These are phyloP conservation scores for Fusarium dimerum DNA, from an alignment of 2,329 filamentous ascomycete species.

Conservation along the genomic window DNA sequence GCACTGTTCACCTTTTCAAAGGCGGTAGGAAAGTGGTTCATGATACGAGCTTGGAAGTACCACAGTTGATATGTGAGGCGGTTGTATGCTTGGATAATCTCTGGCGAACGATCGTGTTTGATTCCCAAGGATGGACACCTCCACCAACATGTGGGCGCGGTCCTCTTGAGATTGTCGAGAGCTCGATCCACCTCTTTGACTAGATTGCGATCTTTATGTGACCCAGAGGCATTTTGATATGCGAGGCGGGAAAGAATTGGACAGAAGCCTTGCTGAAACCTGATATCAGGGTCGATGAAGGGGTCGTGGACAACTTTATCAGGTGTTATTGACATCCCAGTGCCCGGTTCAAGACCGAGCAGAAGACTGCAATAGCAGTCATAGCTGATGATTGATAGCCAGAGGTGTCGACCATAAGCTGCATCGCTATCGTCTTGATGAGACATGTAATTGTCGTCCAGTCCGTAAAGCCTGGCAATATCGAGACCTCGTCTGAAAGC, in stretches of 20 bases:
- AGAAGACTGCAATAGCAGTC: conserved; percentile 17
- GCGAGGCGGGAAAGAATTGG: conserved; percentile 10
- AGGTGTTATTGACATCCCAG: conserved; percentile 5
- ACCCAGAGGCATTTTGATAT: conserved; percentile 9
- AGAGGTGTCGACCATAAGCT: conserved; percentile 8
- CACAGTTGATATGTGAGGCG: conserved; percentile 14
- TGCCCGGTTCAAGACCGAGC: conserved; percentile 11
- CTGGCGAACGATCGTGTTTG: conserved; percentile 3
- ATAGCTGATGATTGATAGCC: conserved; percentile 10
- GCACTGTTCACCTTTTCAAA: conserved; percentile 1
- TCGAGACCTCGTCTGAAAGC: conserved; percentile 11
- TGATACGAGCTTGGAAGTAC: conserved; percentile 14
- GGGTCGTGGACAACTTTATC: conserved; percentile 10
- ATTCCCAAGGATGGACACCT: conserved; percentile 3
- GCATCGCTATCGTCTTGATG: not conserved
- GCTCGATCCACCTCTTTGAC: conserved; percentile 6
- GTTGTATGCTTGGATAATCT: conserved; percentile 8
- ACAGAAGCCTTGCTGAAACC: conserved; percentile 11
- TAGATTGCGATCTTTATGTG: conserved; percentile 1
- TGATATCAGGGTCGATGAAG: conserved; percentile 5
- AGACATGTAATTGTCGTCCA: conserved; percentile 9
- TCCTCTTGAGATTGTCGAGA: conserved; percentile 3
- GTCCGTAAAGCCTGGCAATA: conserved; percentile 4
- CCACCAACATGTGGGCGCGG: conserved; percentile 14
- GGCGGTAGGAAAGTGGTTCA: conserved; percentile 8